A percentile compares a stretch with the other conserved stretches of the same genome.
Conservation (phyloP, 2,329 filamentous ascomycete genomes). For the Zymoseptoria pseudotritici region DNA sequence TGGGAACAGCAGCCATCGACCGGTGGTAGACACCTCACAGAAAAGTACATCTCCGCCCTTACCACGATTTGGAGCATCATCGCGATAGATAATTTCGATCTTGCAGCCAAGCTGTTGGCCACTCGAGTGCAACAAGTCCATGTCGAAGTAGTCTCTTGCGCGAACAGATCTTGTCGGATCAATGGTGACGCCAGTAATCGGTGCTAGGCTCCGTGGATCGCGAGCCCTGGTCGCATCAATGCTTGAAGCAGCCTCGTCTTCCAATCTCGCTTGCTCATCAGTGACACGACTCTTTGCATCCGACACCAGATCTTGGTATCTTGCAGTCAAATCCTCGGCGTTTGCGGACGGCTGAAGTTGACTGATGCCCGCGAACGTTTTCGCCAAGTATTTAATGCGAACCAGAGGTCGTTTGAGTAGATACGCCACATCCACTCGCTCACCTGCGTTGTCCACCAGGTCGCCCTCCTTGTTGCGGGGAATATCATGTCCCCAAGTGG, state of each 20-base stretch:
- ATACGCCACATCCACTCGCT: slow-evolving; percentile 89
- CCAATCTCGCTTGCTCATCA: slow-evolving; percentile 64
- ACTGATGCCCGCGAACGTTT: slow-evolving; percentile 66
- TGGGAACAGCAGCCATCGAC: slow-evolving; percentile 84
- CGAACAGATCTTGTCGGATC: slow-evolving; percentile 74
- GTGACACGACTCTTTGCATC: slow-evolving; percentile 67
- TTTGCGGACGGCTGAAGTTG: slow-evolving; percentile 48
- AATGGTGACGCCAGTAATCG: slow-evolving; percentile 62
- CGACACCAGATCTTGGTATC: slow-evolving; percentile 66
- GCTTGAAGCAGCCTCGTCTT: slow-evolving; percentile 78
- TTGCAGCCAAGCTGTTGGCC: slow-evolving; percentile 85
- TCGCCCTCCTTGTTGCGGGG: slow-evolving; percentile 54
- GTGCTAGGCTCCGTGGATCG: slow-evolving; percentile 68
- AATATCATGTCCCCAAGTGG: slow-evolving; percentile 48
- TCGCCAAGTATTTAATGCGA: slow-evolving; percentile 78
- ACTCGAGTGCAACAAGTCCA: slow-evolving; percentile 79
- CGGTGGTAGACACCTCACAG: slow-evolving; percentile 72
- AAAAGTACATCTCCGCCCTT: slow-evolving; percentile 80
- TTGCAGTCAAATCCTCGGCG: slow-evolving; percentile 51
- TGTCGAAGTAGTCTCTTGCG: slow-evolving; percentile 81
- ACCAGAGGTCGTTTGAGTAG: slow-evolving; percentile 83
- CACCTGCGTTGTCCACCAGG: slow-evolving; percentile 59
- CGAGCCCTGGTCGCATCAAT: slow-evolving; percentile 76
- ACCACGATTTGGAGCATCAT: slow-evolving; percentile 61
- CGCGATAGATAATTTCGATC: slow-evolving; percentile 77